phyloP scores from a whole-genome alignment of 1,284 basidiomycete genomes.

The Rhizoctonia solani region DNA sequence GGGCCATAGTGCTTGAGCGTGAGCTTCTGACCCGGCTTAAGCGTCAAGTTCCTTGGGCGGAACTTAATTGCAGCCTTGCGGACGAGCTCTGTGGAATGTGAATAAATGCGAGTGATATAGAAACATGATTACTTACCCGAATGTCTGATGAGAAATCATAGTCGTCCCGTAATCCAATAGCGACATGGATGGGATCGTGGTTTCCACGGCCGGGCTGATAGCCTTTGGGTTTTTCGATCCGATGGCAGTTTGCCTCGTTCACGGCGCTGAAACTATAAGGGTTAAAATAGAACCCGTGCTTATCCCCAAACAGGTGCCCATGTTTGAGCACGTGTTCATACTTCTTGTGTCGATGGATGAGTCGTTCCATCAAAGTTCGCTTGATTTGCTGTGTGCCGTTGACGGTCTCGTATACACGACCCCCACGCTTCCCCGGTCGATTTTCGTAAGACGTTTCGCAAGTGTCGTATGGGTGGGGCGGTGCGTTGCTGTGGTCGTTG shows the following conservation, averaged over 20 bases:
- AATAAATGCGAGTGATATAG: neutral
- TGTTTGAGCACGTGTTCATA: neutral
- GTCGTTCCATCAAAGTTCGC: neutral
- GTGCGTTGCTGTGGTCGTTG: too few species aligned
- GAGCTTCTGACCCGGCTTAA: neutral
- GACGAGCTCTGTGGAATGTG: neutral
- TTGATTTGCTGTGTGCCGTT: neutral
- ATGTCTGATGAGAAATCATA: neutral
- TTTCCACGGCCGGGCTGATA: neutral
- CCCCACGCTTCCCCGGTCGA: conserved; percentile 5
- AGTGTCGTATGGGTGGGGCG: too few species aligned
- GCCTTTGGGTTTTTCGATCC: neutral
- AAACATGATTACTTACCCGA: neutral
- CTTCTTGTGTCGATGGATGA: neutral
- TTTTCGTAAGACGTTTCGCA: neutral
- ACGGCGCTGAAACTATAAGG: neutral
- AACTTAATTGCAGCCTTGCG: neutral
- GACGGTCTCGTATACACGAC: neutral
- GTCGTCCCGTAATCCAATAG: neutral
- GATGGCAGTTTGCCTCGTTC: neutral
- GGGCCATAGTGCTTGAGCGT: neutral
- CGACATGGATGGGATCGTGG: neutral
- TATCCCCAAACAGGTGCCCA: neutral
- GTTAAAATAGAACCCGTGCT: neutral
- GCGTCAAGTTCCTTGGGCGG: neutral